phyloP scores from a whole-genome alignment of 2,329 filamentous ascomycete genomes.

The Cladorrhinum sp. region DNA sequence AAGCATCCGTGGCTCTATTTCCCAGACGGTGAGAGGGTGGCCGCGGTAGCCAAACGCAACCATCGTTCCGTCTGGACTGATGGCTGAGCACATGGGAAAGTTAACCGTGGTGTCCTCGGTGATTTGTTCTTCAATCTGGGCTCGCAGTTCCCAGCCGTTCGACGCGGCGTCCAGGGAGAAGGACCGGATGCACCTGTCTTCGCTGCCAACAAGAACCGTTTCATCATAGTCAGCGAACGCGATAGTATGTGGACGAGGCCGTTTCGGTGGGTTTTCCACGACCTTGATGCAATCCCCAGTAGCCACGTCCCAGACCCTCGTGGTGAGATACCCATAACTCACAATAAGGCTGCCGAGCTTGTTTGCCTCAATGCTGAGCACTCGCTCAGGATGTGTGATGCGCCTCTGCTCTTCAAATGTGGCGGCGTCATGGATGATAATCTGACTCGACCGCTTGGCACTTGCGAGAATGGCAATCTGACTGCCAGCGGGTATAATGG shows the following conservation, averaged over 20 bases:
- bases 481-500: slow-evolving; percentile 15
- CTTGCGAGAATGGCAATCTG: slow-evolving; percentile 20
- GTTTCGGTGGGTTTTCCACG: slow-evolving; percentile 24
- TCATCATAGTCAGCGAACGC: slow-evolving; percentile 21
- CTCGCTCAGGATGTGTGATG: slow-evolving; percentile 21
- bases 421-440: slow-evolving; percentile 25
- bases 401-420: slow-evolving; percentile 25
- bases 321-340: slow-evolving; percentile 31
- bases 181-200: too few relatives aligned
- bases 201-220: slow-evolving; percentile 24
- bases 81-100: slow-evolving; percentile 27
- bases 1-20: slow-evolving; percentile 18
- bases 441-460: slow-evolving; percentile 10
- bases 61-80: slow-evolving; percentile 30
- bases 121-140: too few relatives aligned
- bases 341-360: slow-evolving; percentile 23
- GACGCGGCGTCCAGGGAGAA: too few relatives aligned
- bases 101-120: slow-evolving; percentile 28
- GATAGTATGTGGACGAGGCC: slow-evolving; percentile 28
- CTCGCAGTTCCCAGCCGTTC: too few relatives aligned
- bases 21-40: slow-evolving; percentile 32
- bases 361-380: slow-evolving; percentile 26
- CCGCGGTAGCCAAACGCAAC: slow-evolving; percentile 32
- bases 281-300: slow-evolving; percentile 25
- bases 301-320: slow-evolving; percentile 28